These are phyloP conservation scores for Phytophthora sp. DNA, from an alignment of 352 stramenopile genomes.

Conservation along the genomic window DNA sequence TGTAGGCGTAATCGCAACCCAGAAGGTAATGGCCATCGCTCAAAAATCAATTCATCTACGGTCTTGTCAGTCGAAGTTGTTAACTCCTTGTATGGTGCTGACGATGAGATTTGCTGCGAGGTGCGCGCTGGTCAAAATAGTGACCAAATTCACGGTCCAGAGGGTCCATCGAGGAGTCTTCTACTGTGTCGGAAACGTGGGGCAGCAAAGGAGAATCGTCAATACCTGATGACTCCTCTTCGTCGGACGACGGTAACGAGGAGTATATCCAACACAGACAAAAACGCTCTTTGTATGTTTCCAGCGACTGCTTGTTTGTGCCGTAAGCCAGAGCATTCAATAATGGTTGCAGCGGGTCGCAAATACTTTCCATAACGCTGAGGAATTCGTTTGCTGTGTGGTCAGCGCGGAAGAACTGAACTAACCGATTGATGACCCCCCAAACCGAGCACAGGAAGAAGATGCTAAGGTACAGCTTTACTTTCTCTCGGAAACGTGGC, in stretches of 20 bases:
- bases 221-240: slow-evolving; percentile 65
- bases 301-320: slow-evolving; percentile 74
- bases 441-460: slow-evolving; percentile 81
- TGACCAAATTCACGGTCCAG: slow-evolving; percentile 48
- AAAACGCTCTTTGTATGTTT: slow-evolving; percentile 75
- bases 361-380: slow-evolving; percentile 72
- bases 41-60: slow-evolving; percentile 13
- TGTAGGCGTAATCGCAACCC: too few species aligned
- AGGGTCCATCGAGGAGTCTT: slow-evolving; percentile 22
- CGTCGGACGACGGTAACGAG: slow-evolving; percentile 65
- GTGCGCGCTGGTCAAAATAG: slow-evolving; percentile 36
- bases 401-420: slow-evolving; percentile 56
- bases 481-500: slow-evolving; percentile 57
- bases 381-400: slow-evolving; percentile 64
- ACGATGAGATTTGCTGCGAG: slow-evolving; percentile 18
- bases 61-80: too few species aligned
- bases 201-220: slow-evolving; percentile 50
- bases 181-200: slow-evolving; percentile 3
- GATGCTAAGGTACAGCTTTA: slow-evolving; percentile 70
- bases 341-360: slow-evolving; percentile 71
- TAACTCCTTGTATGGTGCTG: slow-evolving; percentile 4
- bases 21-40: too few species aligned
- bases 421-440: slow-evolving; percentile 66
- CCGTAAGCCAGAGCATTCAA: slow-evolving; percentile 73
- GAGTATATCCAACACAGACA: slow-evolving; percentile 69